Conservation (phyloP, 345 rosid species). For the Punica granatum region DNA sequence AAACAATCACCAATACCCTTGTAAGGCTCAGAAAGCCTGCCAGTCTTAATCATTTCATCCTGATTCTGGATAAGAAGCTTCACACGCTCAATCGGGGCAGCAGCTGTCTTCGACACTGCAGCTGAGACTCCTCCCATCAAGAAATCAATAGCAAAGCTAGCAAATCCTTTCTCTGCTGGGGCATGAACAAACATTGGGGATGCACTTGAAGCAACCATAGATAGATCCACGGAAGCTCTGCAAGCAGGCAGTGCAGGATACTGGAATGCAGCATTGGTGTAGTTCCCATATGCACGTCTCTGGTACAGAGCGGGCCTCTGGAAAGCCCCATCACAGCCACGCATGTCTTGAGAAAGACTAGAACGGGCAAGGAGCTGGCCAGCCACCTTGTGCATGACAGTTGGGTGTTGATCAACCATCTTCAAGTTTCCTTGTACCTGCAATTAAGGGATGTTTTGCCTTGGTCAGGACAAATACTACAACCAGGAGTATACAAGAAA, state of each 20-base stretch:
- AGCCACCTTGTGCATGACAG: conserved; percentile 56
- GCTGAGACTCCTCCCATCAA: conserved; percentile 91
- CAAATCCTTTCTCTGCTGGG: conserved; percentile 67
- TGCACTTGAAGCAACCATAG: conserved; percentile 32
- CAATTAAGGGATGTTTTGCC: not conserved
- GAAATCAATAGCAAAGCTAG: conserved; percentile 60
- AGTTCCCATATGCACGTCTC: conserved; percentile 25
- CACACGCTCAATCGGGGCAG: conserved; percentile 86
- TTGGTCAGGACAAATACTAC: not conserved
- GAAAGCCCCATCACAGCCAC: conserved; percentile 31
- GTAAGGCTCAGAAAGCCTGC: conserved; percentile 75
- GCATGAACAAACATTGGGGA: conserved; percentile 52
- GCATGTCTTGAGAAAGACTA: conserved; percentile 33
- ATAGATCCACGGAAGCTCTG: conserved; percentile 20
- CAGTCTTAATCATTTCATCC: conserved; percentile 74
- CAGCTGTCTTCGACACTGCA: conserved; percentile 81
- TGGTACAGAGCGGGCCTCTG: conserved; percentile 46
- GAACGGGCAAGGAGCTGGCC: conserved; percentile 49
- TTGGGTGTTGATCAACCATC: conserved; percentile 79
- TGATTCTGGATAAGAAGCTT: conserved; percentile 87
- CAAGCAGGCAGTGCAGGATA: conserved; percentile 11
- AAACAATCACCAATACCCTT: conserved; percentile 81
- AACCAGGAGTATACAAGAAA: no score
- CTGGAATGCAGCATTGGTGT: conserved; percentile 2
- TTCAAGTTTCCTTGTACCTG: conserved; percentile 29